Conservation (phyloP, 176 grass and related monocot species). For the Elymus sibiricus region DNA sequence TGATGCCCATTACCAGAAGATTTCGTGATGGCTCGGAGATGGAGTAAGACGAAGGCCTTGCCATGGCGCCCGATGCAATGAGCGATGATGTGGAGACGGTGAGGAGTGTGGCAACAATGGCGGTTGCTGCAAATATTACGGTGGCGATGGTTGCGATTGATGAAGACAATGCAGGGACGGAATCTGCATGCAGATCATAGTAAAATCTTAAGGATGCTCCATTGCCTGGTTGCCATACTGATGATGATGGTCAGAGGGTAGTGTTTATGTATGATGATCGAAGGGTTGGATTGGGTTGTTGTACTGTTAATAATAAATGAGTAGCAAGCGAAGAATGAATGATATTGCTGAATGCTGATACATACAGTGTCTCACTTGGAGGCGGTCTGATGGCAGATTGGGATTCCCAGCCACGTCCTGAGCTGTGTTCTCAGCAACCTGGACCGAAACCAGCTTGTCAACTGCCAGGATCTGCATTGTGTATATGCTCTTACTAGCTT, state of each 20-base stretch:
- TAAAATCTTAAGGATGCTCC: too few relatives aligned
- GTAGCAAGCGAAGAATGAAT: neutral
- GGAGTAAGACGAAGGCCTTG: constrained; percentile 57
- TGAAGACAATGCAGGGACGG: constrained; percentile 61
- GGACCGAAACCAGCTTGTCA: constrained; percentile 60
- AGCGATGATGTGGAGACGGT: constrained; percentile 70
- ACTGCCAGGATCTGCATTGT: constrained; percentile 48
- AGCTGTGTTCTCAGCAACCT: constrained; percentile 64
- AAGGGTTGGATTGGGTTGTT: too few relatives aligned
- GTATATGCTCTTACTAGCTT: constrained; percentile 84
- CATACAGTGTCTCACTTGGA: constrained; percentile 95
- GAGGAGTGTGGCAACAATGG: constrained; percentile 49
- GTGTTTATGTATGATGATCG: neutral
- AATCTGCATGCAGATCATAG: constrained; percentile 49
- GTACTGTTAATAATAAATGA: neutral
- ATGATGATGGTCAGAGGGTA: neutral
- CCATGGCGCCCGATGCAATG: constrained; percentile 59
- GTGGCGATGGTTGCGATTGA: constrained; percentile 51
- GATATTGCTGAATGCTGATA: neutral
- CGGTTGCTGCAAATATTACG: constrained; percentile 39
- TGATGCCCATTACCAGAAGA: constrained; percentile 45
- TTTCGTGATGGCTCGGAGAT: constrained; percentile 86
- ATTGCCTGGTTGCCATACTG: neutral
- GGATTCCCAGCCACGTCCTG: constrained; percentile 81
- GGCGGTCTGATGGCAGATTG: constrained; percentile 69